Evolutionary conservation across 192 early-diverging fungal genomes (phyloP).

Genomic region (Coemansia reversa): DNA sequence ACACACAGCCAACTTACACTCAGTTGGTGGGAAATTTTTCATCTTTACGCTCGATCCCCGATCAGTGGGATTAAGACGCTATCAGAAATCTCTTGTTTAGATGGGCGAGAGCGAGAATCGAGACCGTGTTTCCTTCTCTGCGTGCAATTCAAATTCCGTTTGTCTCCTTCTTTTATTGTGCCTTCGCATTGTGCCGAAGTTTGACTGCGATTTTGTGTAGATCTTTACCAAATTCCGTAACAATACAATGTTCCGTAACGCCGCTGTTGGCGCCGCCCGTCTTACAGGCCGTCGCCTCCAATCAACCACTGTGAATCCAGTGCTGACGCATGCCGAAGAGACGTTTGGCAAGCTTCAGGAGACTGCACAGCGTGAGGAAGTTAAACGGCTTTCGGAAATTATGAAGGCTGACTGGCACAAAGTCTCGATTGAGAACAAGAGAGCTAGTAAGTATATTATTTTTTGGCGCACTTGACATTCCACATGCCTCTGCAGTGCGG

Average conservation of each 20-base stretch:
- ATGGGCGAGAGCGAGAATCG: conserved; percentile 2
- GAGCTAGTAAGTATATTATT: conserved; percentile 60
- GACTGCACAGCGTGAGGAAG: conserved; percentile 79
- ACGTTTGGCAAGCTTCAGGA: conserved; percentile 69
- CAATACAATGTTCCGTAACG: conserved; percentile 62
- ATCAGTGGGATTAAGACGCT: no score
- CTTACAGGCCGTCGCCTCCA: conserved; percentile 67
- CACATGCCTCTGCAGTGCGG: neutral
- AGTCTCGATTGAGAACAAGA: conserved; percentile 91
- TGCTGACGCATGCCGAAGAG: conserved; percentile 46
- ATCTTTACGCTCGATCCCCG: no score
- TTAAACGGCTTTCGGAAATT: conserved; percentile 73
- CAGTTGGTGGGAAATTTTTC: no score
- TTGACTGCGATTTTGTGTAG: neutral
- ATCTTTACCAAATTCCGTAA: neutral
- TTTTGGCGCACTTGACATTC: neutral
- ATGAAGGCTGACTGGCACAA: conserved; percentile 97
- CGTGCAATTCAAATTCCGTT: neutral
- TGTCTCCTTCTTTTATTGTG: neutral
- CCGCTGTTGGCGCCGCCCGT: conserved; percentile 54
- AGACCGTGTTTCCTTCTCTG: neutral
- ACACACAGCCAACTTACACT: no score
- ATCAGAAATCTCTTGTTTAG: neutral
- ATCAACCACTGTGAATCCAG: conserved; percentile 41
- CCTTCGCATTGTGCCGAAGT: neutral